Base-by-base conservation (phyloP, 768 basidiomycete genomes). In the Boletellus sp. region DNA sequence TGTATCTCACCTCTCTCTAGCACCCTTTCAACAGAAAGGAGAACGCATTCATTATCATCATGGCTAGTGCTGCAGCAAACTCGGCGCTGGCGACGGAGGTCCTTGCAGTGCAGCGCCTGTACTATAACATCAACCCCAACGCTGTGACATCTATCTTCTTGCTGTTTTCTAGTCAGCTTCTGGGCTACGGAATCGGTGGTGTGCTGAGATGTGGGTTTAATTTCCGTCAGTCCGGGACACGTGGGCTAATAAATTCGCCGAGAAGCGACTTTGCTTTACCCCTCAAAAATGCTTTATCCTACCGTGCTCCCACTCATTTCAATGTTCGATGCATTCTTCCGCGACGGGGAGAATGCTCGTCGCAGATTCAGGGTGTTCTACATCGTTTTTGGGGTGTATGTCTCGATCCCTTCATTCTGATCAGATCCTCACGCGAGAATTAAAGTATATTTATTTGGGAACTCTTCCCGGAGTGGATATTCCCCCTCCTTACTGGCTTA, bases 401-500 rank as follows among this genome's bases (percentile, higher is more conserved):
- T 52, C 3, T 2, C 13, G 2, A 4, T 70, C 23, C 71, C 71
- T 41, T 51, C 34, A 2, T 9, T 34, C 39, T 36, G 31, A 22
- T 32, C 10, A 12, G 26, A 34, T 32, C 5, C 12, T 44, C 28
- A 33, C 41, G 17, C 17, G 16, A 16, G 9, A 40, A 11, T 6
- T 1, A 9, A 32, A 71, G 67, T 1, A 78, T 71, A 36, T 64
- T 69, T 48, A 41, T 62, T 33, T 66, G 63, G 55, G 56, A 58
- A 48, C 37, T 65, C 34, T 51, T 66, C 36, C 64, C 64, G 11
- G 51, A 63, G 35, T 67, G 63, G 60, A 61, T 67, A 19, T 85
- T 85, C 55, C 85, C 84, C 0, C 70, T 85, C 20, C 56, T 84
- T 28, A 82, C 81, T 3, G 83, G 83, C 19, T 68, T 85, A 32